Percentiles rank a stretch among this genome's conserved stretches.
These are phyloP conservation scores for Thymus quinquecostatus DNA, from an alignment of 257 asterid species.

Conservation along the genomic window DNA sequence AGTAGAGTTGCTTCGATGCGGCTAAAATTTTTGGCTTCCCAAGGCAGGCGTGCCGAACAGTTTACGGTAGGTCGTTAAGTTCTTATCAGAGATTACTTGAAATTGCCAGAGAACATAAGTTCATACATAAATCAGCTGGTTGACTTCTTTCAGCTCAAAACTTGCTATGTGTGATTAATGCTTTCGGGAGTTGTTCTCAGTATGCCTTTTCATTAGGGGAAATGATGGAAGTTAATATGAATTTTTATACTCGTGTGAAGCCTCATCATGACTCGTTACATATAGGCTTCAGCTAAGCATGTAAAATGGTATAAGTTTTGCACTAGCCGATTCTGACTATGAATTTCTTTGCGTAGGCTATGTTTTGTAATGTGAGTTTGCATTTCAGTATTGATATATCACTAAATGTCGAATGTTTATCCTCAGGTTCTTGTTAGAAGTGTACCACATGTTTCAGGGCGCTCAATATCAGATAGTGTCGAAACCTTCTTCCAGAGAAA, in stretches of 20 bases:
- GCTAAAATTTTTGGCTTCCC: slow-evolving; percentile 79
- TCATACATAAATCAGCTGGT: neutral
- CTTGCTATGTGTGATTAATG: neutral
- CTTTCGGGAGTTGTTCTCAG: neutral
- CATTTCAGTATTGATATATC: slow-evolving; percentile 6
- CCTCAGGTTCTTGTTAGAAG: slow-evolving; percentile 91
- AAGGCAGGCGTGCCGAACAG: slow-evolving; percentile 87
- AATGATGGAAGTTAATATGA: slow-evolving; percentile 4
- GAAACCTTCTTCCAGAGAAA: slow-evolving; percentile 76
- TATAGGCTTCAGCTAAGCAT: neutral
- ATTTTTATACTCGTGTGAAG: slow-evolving; percentile 1
- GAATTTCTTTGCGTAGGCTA: neutral
- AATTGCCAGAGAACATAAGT: neutral
- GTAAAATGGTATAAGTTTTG: neutral
- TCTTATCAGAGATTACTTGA: neutral
- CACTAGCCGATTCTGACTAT: neutral
- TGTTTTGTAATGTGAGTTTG: neutral
- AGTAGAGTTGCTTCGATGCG: slow-evolving; percentile 85
- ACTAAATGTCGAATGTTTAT: neutral
- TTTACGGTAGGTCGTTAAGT: slow-evolving; percentile 69
- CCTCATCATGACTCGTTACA: neutral
- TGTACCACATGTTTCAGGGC: slow-evolving; percentile 76
- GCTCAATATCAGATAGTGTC: slow-evolving; percentile 69
- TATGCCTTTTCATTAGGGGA: neutral
- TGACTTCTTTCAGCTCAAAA: neutral